A percentile compares a stretch with the other conserved stretches of the same genome.
Evolutionary conservation across 331 rosid genomes (phyloP).

Genomic region (Prunus yedoensis): DNA sequence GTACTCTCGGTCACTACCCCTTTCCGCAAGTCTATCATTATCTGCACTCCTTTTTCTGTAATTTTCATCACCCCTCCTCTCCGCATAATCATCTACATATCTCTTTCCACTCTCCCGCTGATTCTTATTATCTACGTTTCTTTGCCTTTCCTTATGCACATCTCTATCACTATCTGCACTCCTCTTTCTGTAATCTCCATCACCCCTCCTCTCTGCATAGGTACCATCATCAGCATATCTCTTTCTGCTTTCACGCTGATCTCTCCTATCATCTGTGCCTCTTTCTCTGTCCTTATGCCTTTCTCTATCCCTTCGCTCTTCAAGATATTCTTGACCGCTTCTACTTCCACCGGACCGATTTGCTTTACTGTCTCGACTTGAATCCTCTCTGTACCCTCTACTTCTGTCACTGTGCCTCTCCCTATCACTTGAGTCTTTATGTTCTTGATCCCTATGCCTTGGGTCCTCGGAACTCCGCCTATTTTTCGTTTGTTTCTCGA

Average conservation of each 20-base stretch:
- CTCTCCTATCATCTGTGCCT: constrained; percentile 39
- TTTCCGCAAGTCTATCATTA: constrained; percentile 20
- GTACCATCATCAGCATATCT: constrained; percentile 36
- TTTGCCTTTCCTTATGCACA: constrained; percentile 29
- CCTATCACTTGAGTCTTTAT: constrained; percentile 40
- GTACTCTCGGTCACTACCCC: constrained; percentile 33
- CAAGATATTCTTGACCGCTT: constrained; percentile 36
- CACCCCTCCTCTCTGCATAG: constrained; percentile 27
- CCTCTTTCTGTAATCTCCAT: constrained; percentile 40
- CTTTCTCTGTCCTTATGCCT: constrained; percentile 37
- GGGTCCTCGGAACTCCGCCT: constrained; percentile 36
- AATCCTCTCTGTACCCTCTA: constrained; percentile 40
- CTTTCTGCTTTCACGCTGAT: constrained; percentile 40
- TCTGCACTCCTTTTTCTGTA: constrained; percentile 27
- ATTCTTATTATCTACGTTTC: constrained; percentile 25
- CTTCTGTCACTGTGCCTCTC: constrained; percentile 42
- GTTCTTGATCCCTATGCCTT: constrained; percentile 42
- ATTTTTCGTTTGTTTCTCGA: constrained; percentile 32
- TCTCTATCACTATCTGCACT: constrained; percentile 9
- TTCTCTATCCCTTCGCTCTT: constrained; percentile 51
- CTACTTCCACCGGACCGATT: constrained; percentile 40
- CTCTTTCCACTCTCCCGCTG: constrained; percentile 21
- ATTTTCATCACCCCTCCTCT: constrained; percentile 24
- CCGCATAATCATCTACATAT: constrained; percentile 12
- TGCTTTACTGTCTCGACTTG: constrained; percentile 40